Evolutionary conservation across 2,329 filamentous ascomycete genomes (phyloP).

Genomic region (Trichoderma sp.): DNA sequence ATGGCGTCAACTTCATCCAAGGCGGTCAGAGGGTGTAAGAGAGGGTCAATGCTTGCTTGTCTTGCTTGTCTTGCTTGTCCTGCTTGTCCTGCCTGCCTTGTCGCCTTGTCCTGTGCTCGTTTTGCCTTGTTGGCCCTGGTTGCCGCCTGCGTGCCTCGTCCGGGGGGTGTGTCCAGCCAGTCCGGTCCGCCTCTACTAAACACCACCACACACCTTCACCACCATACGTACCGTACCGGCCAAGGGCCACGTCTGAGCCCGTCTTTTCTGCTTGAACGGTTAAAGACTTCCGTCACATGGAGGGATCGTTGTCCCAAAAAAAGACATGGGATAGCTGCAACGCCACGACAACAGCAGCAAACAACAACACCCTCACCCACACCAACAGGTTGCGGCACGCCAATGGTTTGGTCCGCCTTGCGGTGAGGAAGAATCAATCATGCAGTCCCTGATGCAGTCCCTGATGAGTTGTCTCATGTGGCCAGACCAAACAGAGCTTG

Average conservation of each 20-base stretch:
- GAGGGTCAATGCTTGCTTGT: neutral
- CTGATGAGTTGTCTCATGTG: conserved; percentile 15
- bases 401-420: conserved; percentile 11
- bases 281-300: neutral
- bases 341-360: conserved; percentile 13
- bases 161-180: neutral
- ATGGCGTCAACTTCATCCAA: conserved; percentile 16
- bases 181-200: conserved; percentile 1
- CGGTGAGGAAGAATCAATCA: conserved; percentile 12
- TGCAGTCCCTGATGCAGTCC: conserved; percentile 13
- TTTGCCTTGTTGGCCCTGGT: neutral
- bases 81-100: neutral
- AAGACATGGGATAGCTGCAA: conserved; percentile 16
- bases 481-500: conserved; percentile 14
- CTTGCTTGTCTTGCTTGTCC: neutral
- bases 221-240: neutral
- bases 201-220: conserved; percentile 3
- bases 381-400: conserved; percentile 5
- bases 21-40: conserved; percentile 11
- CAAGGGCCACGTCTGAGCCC: neutral
- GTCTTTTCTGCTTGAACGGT: conserved; percentile 1
- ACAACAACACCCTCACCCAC: neutral
- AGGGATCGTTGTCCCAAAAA: conserved; percentile 5
- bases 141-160: neutral
- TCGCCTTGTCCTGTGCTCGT: neutral